Base-by-base conservation (phyloP, 2,329 filamentous ascomycete species). In the Hymenoscyphus fraxineus region DNA sequence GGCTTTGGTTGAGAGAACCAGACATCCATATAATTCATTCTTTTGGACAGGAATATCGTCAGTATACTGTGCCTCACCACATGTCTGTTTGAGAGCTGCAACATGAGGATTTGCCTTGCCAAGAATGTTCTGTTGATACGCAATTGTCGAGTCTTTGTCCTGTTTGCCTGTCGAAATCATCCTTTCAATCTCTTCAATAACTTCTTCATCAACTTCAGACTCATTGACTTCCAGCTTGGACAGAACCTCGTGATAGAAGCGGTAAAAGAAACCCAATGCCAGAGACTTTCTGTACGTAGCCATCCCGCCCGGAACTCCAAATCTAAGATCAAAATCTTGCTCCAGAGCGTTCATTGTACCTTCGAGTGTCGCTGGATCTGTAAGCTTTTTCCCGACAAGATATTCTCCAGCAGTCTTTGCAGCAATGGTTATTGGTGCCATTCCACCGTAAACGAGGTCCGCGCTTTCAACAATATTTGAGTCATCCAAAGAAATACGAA, bases 291-390 rank as follows among this genome's bases (percentile, higher is more conserved):
- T 84, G 74, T 98, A 99, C 0, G 93, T 96, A 0, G 95, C 94
- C 95, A 99, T 99, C 44, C 95, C 95, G 69, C 95, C 95, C 0
- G 94, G 95, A 0, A 99, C 95, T 61, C 93, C 89, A 72, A 96
- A 98, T 4, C 86, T 83, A 38, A 99, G 82, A 74, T 96, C 86
- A 73, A 99, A 99, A 73, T 98, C 95, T 60, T 85, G 82, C 68
- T 92, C 93, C n/a, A 99, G 80, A 0, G 92, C 90, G 70, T 87
- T 90, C 92, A 98, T 97, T 6, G 88, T 86, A 1, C 91, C 93
- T 76, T 99, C 94, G 0, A 98, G 82, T 0, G 93, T 97, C 63
- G 89, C 85, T 1, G 92, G 85, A 68, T 96, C 89, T 0, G 91
- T 89, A 70, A 96, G 89, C 59, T 84, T 88, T 78, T 91, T 94